Evolutionary conservation across 2,329 filamentous ascomycete species (phyloP).

Genomic region (Corinectria fuckeliana): DNA sequence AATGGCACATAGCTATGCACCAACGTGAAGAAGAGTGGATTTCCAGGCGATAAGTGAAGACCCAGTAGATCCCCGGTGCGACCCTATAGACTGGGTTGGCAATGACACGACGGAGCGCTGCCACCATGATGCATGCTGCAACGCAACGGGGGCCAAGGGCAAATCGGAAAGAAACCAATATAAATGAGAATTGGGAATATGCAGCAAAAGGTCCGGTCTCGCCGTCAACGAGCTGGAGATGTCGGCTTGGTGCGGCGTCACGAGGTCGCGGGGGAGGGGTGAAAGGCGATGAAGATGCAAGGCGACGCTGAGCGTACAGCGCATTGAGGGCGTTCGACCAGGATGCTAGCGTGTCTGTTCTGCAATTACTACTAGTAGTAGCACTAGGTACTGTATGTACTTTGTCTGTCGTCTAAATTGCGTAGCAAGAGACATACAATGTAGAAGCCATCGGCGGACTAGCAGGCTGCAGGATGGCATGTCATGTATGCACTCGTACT

Average conservation of each 20-base stretch:
- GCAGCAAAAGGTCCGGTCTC: neutral
- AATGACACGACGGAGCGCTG: conserved; percentile 14
- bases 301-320: conserved; percentile 10
- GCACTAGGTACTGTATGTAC: neutral
- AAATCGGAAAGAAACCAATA: neutral
- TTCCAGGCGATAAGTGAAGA: conserved; percentile 4
- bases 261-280: neutral
- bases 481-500: conserved; percentile 9
- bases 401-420: neutral
- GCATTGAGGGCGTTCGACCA: conserved; percentile 4
- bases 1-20: neutral
- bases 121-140: conserved; percentile 15
- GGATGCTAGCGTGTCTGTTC: too few species aligned
- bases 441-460: neutral
- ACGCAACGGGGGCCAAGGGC: conserved; percentile 8
- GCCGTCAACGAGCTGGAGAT: neutral
- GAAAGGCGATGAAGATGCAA: conserved; percentile 9
- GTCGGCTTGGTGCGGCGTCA: conserved; percentile 13
- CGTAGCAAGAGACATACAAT: conserved; percentile 4
- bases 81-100: conserved; percentile 18
- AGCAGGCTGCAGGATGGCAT: conserved; percentile 13
- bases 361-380: too few species aligned
- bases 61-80: conserved; percentile 3
- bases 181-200: neutral
- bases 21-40: neutral